Conservation (phyloP, 768 basidiomycete species). For the Amanita phalloides region DNA sequence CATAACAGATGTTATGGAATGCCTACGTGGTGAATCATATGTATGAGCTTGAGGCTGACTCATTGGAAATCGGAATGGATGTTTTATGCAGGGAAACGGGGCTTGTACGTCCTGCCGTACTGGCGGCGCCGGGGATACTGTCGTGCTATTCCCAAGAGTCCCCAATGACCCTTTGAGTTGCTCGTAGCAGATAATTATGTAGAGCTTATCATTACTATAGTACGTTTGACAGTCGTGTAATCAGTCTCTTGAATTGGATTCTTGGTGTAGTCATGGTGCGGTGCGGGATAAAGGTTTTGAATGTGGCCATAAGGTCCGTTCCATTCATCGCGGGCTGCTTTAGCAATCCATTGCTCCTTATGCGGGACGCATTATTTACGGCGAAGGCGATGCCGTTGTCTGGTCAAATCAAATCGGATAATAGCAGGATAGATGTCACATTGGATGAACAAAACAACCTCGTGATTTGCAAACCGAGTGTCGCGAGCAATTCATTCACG, state of each 20-base stretch:
- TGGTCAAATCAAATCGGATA: background rate
- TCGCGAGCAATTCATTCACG: background rate
- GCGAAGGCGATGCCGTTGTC: background rate
- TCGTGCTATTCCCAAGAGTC: background rate
- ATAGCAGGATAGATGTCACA: background rate
- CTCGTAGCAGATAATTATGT: background rate
- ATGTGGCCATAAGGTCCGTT: background rate
- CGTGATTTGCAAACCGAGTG: background rate
- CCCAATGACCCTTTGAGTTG: background rate
- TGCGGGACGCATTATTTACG: background rate
- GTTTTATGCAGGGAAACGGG: background rate
- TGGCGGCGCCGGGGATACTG: background rate
- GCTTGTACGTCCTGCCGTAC: background rate
- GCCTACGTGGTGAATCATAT: background rate
- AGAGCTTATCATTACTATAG: conserved; percentile 1
- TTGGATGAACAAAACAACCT: background rate
- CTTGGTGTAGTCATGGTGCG: background rate
- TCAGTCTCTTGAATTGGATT: background rate
- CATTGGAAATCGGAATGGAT: background rate
- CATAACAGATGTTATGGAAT: background rate
- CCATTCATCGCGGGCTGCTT: background rate
- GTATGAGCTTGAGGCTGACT: background rate
- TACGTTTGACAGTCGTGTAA: background rate
- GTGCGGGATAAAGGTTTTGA: background rate
- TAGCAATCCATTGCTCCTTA: background rate